Base-by-base conservation (phyloP, 345 rosid species). In the Erysimum cheiranthoides region DNA sequence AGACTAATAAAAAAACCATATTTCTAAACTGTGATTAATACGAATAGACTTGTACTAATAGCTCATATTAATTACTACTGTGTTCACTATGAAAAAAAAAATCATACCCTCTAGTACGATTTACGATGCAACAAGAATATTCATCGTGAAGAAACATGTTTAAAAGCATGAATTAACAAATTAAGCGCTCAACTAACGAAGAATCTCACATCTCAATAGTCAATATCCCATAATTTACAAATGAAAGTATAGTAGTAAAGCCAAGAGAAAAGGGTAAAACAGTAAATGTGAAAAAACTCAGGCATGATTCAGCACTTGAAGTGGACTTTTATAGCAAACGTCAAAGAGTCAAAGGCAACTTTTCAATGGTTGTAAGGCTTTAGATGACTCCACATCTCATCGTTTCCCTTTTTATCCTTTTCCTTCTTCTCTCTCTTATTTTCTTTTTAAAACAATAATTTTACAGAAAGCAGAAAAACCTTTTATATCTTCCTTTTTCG, bases 311-410 rank as follows among this genome's bases (percentile, higher is more conserved):
- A 65, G 34, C 57, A 64, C 49, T 66, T 12, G 67, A 52, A 76
- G 65, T 76, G 63, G 75, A 76, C 74, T 61, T 76, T 61, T 69
- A 42, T 61, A 53, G 66, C 27, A 70, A 69, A 74, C 21, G 61
- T 67, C 73, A 76, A 76, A 70, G 70, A 62, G 80, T 76, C 80
- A 76, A 76, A 77, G n/a, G 35, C 75, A 70, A 70, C 50, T 76
- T 76, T 76, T 76, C 65, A 76, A 67, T 8, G 16, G 13, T 42
- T 73, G 70, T 14, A 45, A 59, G 68, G 70, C 58, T 53, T 62
- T 62, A 6, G n/a, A 84, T 56, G 74, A 80, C 74, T 89, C 91
- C 93, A 85, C 92, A 86, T 85, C 80, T 89, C 75, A 76, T 82
- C 73, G 84, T 59, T 72, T 10, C 49, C 73, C 5, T 5, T 60